Percentiles rank a stretch among this genome's conserved stretches.
These are phyloP conservation scores for Epichloe scottii DNA, from an alignment of 2,329 filamentous ascomycete species.

Conservation along the genomic window DNA sequence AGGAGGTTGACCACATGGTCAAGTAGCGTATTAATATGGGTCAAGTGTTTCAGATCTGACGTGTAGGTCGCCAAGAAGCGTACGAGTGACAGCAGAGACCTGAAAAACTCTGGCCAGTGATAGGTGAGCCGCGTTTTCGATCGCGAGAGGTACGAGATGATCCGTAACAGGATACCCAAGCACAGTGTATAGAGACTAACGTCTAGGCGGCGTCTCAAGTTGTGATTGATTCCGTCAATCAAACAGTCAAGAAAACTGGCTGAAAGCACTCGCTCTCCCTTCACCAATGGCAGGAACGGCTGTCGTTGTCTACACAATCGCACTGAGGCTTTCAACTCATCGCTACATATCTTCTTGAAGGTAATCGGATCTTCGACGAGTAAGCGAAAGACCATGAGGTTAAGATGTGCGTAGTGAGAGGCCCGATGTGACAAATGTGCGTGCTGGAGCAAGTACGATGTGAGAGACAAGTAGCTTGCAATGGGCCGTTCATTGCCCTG, in stretches of 20 bases:
- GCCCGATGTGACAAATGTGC: constrained; percentile 72
- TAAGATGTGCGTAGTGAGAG: constrained; percentile 73
- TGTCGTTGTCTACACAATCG: constrained; percentile 82
- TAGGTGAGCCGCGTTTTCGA: constrained; percentile 72
- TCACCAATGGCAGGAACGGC: constrained; percentile 67
- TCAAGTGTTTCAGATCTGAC: constrained; percentile 56
- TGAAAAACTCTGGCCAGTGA: constrained; percentile 94
- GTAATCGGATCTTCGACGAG: constrained; percentile 74
- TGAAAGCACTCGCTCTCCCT: constrained; percentile 59
- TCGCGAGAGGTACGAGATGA: constrained; percentile 73
- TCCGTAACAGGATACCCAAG: constrained; percentile 68
- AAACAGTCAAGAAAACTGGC: constrained; percentile 73
- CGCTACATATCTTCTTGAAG: constrained; percentile 72
- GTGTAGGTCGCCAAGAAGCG: constrained; percentile 85
- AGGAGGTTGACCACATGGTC: constrained; percentile 71
- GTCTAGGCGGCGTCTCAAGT: constrained; percentile 74
- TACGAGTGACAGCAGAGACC: constrained; percentile 73
- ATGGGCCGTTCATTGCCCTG: constrained; percentile 63
- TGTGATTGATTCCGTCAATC: constrained; percentile 88
- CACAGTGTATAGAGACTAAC: constrained; percentile 72
- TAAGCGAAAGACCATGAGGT: constrained; percentile 72
- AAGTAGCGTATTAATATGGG: constrained; percentile 61
- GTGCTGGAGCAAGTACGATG: constrained; percentile 88
- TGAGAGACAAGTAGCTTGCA: constrained; percentile 70
- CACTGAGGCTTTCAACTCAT: constrained; percentile 60